Conservation (phyloP, 2,329 filamentous ascomycete genomes). For the Chaetomiaceae sp. region DNA sequence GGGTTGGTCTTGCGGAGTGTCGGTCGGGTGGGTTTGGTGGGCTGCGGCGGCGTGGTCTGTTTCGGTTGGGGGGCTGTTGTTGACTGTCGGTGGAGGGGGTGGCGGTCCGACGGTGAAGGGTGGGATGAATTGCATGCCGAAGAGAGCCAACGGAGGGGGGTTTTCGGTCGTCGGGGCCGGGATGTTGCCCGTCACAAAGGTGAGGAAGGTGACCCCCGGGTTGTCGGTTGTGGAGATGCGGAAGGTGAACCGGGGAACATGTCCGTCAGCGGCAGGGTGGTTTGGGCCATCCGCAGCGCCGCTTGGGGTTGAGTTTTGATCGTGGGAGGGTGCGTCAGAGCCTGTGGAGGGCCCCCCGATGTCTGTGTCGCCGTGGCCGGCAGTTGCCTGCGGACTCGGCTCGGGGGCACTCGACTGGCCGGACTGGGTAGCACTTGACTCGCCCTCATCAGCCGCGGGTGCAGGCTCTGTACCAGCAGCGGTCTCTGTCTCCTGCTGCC, state of each 20-base stretch:
- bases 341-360: neutral
- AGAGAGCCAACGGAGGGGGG: slow-evolving; percentile 5
- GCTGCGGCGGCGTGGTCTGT: neutral
- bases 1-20: neutral
- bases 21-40: neutral
- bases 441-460: no score
- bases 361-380: no score
- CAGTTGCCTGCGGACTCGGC: no score
- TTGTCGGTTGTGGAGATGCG: no score
- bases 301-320: neutral
- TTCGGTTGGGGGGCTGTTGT: neutral
- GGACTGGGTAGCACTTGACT: no score
- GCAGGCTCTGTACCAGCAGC: neutral
- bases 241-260: slow-evolving; percentile 6
- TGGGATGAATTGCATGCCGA: slow-evolving; percentile 13
- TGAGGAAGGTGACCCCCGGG: no score
- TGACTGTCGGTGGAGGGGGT: slow-evolving; percentile 1
- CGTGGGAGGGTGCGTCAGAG: neutral
- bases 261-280: neutral
- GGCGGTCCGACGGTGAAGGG: neutral
- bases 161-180: neutral
- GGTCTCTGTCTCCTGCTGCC: neutral
- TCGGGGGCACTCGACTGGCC: neutral
- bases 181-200: slow-evolving; percentile 7
- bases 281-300: neutral